Percentiles rank a stretch among this genome's conserved stretches.
Evolutionary conservation across 208 protist genomes (phyloP).

Genomic region (Lotmaria passim): DNA sequence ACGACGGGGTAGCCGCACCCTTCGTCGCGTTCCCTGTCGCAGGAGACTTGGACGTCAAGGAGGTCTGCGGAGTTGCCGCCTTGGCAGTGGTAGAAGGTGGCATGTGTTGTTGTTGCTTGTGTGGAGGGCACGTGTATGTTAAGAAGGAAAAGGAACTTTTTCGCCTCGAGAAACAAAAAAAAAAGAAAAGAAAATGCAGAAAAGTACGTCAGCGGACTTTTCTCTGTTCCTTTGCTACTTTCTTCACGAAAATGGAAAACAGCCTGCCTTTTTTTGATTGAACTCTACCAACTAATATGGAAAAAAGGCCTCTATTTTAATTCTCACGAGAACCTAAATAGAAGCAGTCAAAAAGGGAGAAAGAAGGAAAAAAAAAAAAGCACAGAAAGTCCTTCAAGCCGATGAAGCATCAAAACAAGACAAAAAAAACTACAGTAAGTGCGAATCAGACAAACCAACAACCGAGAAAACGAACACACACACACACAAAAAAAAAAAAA

Average conservation of each 20-base stretch:
- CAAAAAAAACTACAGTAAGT: not conserved
- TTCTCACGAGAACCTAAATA: too few relatives aligned
- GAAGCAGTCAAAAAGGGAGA: constrained; percentile 9
- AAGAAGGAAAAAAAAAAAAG: constrained; percentile 7
- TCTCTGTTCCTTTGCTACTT: too few relatives aligned
- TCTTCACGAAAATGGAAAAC: too few relatives aligned
- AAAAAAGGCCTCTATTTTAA: too few relatives aligned
- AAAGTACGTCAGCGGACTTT: too few relatives aligned
- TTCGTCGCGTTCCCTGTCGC: not conserved
- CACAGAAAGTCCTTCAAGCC: too few relatives aligned
- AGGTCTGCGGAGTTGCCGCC: constrained; percentile 13
- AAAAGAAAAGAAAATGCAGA: constrained; percentile 17
- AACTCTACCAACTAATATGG: too few relatives aligned
- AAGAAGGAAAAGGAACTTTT: not conserved
- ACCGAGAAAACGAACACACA: not conserved
- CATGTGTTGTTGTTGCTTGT: not conserved
- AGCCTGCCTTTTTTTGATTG: too few relatives aligned
- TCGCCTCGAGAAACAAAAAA: not conserved
- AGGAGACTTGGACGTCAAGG: not conserved
- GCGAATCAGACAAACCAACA: not conserved
- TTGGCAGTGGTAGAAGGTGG: not conserved
- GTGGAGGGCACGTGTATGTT: too few relatives aligned
- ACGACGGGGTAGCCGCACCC: constrained; percentile 3
- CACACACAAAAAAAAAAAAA: not conserved
- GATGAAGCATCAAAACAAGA: too few relatives aligned